These are phyloP conservation scores for Volvariella surrecta DNA, from an alignment of 1,284 basidiomycete species.

Conservation along the genomic window DNA sequence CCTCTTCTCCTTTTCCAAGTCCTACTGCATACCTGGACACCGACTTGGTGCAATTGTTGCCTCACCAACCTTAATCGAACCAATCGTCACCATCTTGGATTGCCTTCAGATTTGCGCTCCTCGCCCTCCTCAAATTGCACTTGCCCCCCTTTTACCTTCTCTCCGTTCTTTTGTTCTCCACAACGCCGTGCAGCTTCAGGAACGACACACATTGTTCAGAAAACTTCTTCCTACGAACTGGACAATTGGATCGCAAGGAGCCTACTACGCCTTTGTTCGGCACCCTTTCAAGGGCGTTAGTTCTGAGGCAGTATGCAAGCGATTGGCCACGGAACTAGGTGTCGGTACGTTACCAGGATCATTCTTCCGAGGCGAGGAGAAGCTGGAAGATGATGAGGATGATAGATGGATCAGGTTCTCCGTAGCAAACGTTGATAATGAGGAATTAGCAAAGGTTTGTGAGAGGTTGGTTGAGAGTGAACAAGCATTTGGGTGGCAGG, in stretches of 20 bases:
- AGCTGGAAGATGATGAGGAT: slow-evolving; percentile 25
- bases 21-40: slow-evolving; percentile 81
- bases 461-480: slow-evolving; percentile 32
- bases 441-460: slow-evolving; percentile 50
- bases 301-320: slow-evolving; percentile 48
- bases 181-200: slow-evolving; percentile 42
- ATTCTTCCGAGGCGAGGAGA: slow-evolving; percentile 49
- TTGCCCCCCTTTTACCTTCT: slow-evolving; percentile 44
- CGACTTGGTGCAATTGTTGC: slow-evolving; percentile 75
- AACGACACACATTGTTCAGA: slow-evolving; percentile 56
- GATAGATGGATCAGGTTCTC: slow-evolving; percentile 54
- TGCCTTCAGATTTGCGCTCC: slow-evolving; percentile 78
- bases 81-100: slow-evolving; percentile 64
- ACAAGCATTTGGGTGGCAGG: background rate
- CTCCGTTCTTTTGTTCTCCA: slow-evolving; percentile 48
- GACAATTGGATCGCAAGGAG: slow-evolving; percentile 61
- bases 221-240: slow-evolving; percentile 37
- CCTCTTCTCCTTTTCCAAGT: slow-evolving; percentile 78
- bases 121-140: slow-evolving; percentile 60
- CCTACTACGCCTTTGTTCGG: slow-evolving; percentile 69
- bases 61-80: slow-evolving; percentile 43
- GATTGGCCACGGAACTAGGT: slow-evolving; percentile 55
- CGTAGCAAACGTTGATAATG: slow-evolving; percentile 73
- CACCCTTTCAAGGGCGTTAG: slow-evolving; percentile 54
- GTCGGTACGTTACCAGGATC: slow-evolving; percentile 61